Evolutionary conservation across 345 rosid species (phyloP).

Genomic region (Cardamine resedifolia): DNA sequence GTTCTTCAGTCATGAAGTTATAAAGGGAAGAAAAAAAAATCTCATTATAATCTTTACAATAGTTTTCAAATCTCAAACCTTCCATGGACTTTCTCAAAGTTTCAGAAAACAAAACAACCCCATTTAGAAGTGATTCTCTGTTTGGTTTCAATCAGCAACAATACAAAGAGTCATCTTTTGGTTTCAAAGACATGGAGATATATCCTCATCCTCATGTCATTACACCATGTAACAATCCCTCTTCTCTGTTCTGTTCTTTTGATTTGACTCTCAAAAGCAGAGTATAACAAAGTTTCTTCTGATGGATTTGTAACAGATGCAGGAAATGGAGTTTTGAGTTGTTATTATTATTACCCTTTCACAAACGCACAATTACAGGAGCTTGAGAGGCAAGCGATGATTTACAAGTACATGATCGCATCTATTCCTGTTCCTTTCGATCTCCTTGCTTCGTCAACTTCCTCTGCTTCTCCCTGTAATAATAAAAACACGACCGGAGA

Average conservation of each 20-base stretch:
- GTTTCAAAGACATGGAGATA: constrained; percentile 34
- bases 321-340: constrained; percentile 33
- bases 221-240: constrained; percentile 26
- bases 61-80: constrained; percentile 8
- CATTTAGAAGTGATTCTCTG: constrained; percentile 34
- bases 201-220: constrained; percentile 35
- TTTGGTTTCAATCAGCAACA: constrained; percentile 38
- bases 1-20: constrained; percentile 2
- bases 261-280: background rate
- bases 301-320: constrained; percentile 27
- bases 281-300: background rate
- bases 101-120: constrained; percentile 43
- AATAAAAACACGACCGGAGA: constrained; percentile 39
- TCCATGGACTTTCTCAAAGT: constrained; percentile 44
- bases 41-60: constrained; percentile 5
- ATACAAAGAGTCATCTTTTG: constrained; percentile 30
- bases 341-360: constrained; percentile 50
- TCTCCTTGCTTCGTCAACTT: constrained; percentile 46
- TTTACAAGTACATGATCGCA: constrained; percentile 82
- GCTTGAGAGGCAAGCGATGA: constrained; percentile 82
- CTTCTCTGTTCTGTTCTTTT: background rate
- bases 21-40: background rate
- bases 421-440: constrained; percentile 80
- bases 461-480: constrained; percentile 39
- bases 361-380: constrained; percentile 79